Conservation (phyloP, 768 basidiomycete genomes). For the Leccinum rimulosum region DNA sequence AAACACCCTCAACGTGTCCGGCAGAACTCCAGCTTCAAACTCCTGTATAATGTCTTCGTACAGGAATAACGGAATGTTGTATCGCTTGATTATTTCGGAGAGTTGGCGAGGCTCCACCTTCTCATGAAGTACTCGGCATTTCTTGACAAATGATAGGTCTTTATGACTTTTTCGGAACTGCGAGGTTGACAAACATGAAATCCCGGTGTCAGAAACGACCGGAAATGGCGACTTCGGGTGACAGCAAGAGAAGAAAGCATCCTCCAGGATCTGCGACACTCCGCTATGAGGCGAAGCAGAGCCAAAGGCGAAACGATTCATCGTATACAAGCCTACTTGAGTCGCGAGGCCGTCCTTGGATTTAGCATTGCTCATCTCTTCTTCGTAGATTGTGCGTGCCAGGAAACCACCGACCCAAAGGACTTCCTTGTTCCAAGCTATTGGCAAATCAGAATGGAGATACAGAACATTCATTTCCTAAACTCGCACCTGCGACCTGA, state of each 20-base stretch:
- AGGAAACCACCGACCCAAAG: conserved; percentile 80
- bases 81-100: conserved; percentile 6
- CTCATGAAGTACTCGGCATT: conserved; percentile 4
- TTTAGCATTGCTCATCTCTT: conserved; percentile 50
- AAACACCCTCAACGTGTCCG: conserved; percentile 7
- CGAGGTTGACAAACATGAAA: background rate
- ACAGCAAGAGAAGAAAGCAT: conserved; percentile 15
- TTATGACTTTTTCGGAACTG: conserved; percentile 7
- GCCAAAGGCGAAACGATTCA: conserved; percentile 78
- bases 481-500: conserved; percentile 65
- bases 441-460: background rate
- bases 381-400: conserved; percentile 78
- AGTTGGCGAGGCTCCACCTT: background rate
- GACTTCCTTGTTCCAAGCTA: conserved; percentile 90
- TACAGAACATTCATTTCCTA: background rate
- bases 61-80: conserved; percentile 4
- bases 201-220: conserved; percentile 13
- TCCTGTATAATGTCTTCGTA: conserved; percentile 9
- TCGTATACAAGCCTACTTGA: conserved; percentile 56
- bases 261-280: conserved; percentile 14
- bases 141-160: conserved; percentile 8
- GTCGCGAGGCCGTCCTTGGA: background rate
- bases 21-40: conserved; percentile 10
- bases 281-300: conserved; percentile 27
- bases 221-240: conserved; percentile 7